Evolutionary conservation across 1,139 yeast species (phyloP), one percentile per base, ranked within the genome.

Genomic region (Pichia kudriavzevii): DNA sequence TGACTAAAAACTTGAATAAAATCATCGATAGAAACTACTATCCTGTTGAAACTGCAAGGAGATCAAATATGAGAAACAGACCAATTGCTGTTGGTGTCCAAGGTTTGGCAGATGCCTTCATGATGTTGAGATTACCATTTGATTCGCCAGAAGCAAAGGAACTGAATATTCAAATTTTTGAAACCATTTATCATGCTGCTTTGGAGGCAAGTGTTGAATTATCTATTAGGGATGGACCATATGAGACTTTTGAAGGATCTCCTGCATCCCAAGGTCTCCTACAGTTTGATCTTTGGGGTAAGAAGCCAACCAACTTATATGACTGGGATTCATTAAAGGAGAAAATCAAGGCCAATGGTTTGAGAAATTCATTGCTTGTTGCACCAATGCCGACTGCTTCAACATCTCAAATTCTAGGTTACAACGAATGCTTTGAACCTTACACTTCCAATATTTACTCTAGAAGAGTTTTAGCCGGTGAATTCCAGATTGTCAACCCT

Each of bases 361-460:
- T 73, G 35, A 63, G 79, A 53, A 73, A 73, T 58, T 73, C 79
- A n/a, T 59, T 73, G 32, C 61, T 73, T 42, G 74, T 73, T 39
- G 79, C 79, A 2, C 78, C 78, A 41, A 73, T 73, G 79, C 79
- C 79, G 30, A 73, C 79, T 36, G 79, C 79, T 18, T 72, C 79
- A 12, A 72, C 79, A 8, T 73, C 79, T 3, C 79, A 72, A 56
- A 72, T 73, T 37, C 63, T 73, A 48, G 79, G 79, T 44, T 67
- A 65, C 55, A 73, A 71, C 50, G 79, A 73, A 56, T 73, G 79
- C 57, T 73, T 73, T 51, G 79, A 73, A 54, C 79, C 79, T 24
- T 70, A 64, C 55, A 73, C 79, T 20, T 72, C 78, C 12, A 73
- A 73, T 52, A 65, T 73, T 43, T 73, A 72, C 52, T 66, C 72